Percentiles rank a stretch among this genome's conserved stretches.
Conservation (phyloP, 225 moss, liverwort and hornwort genomes). For the Rhytidiadelphus loreus region DNA sequence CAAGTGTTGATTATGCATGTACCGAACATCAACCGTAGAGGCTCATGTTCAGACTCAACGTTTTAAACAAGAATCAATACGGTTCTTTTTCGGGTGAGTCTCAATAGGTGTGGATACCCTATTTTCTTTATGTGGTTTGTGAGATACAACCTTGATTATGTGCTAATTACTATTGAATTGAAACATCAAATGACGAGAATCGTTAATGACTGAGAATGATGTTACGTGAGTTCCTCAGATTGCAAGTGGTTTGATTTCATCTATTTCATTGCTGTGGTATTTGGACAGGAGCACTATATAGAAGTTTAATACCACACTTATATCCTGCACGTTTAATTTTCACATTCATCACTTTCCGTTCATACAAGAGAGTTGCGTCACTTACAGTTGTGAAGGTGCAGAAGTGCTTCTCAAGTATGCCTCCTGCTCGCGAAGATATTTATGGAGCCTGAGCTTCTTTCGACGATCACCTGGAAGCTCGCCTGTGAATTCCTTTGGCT, state of each 20-base stretch:
- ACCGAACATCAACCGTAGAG: not conserved
- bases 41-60: not conserved
- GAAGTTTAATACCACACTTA: not conserved
- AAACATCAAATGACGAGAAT: not conserved
- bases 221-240: not conserved
- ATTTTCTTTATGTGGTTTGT: not conserved
- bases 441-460: constrained; percentile 12
- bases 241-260: not conserved
- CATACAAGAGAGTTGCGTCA: not conserved
- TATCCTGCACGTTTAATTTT: not conserved
- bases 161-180: not conserved
- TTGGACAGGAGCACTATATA: not conserved
- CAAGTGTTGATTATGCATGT: not conserved
- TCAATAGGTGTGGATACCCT: not conserved
- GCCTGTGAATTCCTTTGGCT: constrained; percentile 27
- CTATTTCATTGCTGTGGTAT: not conserved
- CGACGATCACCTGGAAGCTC: constrained; percentile 40
- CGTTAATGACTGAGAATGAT: not conserved
- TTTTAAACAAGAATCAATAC: too few relatives aligned
- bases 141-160: not conserved
- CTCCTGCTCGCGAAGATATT: constrained; percentile 17
- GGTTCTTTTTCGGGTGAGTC: not conserved
- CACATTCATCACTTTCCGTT: not conserved
- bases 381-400: constrained; percentile 33
- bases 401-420: not conserved